Percentiles rank a stretch among this genome's conserved stretches.
Conservation (phyloP, 768 basidiomycete species). For the Megacollybia marginata region DNA sequence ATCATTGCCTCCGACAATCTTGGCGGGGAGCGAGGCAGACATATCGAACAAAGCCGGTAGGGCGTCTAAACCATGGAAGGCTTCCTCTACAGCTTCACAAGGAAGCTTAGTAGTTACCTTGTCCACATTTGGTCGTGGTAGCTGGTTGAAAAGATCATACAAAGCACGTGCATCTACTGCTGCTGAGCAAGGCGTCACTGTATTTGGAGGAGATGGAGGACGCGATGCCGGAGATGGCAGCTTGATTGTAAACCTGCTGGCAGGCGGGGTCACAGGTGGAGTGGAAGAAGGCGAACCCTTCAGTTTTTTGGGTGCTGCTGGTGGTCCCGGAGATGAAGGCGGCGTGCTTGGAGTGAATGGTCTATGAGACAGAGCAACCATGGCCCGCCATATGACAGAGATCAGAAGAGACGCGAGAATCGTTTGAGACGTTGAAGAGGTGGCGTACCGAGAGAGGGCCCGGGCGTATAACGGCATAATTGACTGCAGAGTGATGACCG, state of each 20-base stretch:
- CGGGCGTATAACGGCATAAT: constrained; percentile 58
- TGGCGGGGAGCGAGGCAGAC: constrained; percentile 21
- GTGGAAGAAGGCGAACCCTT: constrained; percentile 33
- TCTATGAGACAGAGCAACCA: constrained; percentile 68
- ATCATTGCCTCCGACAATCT: constrained; percentile 9
- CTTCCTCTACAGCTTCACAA: constrained; percentile 78
- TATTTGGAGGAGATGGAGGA: constrained; percentile 52
- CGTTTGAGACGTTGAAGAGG: constrained; percentile 46
- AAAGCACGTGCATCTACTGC: constrained; percentile 55
- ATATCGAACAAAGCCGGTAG: constrained; percentile 52
- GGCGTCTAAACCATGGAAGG: constrained; percentile 55
- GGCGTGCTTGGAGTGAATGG: constrained; percentile 29
- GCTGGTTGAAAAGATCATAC: constrained; percentile 48
- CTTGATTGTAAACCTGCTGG: constrained; percentile 58
- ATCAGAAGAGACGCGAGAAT: constrained; percentile 66
- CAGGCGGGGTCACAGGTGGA: constrained; percentile 49
- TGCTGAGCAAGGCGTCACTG: constrained; percentile 28
- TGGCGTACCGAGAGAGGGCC: constrained; percentile 48
- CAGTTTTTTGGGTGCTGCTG: constrained; percentile 30
- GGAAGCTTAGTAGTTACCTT: constrained; percentile 47
- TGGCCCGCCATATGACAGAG: constrained; percentile 63
- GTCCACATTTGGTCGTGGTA: constrained; percentile 55
- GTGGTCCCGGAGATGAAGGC: constrained; percentile 29
- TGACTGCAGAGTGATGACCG: constrained; percentile 49
- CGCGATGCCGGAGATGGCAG: constrained; percentile 49